Percentiles rank a stretch among this genome's conserved stretches.
Conservation (phyloP, 176 grass and related monocot species). For the Oryza brachyantha region DNA sequence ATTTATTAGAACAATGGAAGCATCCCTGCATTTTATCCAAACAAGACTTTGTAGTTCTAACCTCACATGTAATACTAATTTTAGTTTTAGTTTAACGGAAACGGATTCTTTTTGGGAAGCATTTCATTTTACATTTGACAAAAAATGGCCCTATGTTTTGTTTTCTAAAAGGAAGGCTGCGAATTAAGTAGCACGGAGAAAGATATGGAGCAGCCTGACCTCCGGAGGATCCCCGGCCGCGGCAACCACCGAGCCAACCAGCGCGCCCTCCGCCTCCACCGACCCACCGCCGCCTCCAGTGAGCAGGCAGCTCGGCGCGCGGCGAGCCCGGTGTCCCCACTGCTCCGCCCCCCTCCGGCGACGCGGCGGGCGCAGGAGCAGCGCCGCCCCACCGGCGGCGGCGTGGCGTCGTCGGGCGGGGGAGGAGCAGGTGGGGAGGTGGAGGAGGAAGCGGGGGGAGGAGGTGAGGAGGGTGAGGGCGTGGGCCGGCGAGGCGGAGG, state of each 20-base stretch:
- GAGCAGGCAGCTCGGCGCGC: conserved; percentile 1
- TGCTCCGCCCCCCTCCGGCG: not conserved
- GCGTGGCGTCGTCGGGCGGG: not conserved
- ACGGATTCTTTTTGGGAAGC: too few relatives aligned
- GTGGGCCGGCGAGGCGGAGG: conserved; percentile 4
- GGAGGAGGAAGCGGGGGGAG: conserved; percentile 23
- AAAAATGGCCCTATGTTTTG: too few relatives aligned
- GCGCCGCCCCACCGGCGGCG: not conserved
- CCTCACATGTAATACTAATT: not conserved
- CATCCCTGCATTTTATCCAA: not conserved
- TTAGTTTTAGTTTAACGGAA: too few relatives aligned
- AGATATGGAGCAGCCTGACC: not conserved
- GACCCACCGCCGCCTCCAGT: not conserved
- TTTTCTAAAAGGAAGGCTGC: too few relatives aligned
- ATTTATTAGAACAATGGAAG: not conserved
- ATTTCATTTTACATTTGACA: too few relatives aligned
- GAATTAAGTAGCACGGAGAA: too few relatives aligned
- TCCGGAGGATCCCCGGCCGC: conserved; percentile 6
- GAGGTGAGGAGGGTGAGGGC: conserved; percentile 23
- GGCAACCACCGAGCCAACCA: conserved; percentile 9
- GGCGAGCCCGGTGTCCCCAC: not conserved
- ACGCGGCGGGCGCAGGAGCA: conserved; percentile 5
- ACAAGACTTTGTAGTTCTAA: not conserved
- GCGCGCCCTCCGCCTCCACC: not conserved
- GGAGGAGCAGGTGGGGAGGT: conserved; percentile 8